Percentiles rank a stretch among this genome's conserved stretches.
Conservation (phyloP, 345 rosid species). For the Euphorbia pulcherrima region DNA sequence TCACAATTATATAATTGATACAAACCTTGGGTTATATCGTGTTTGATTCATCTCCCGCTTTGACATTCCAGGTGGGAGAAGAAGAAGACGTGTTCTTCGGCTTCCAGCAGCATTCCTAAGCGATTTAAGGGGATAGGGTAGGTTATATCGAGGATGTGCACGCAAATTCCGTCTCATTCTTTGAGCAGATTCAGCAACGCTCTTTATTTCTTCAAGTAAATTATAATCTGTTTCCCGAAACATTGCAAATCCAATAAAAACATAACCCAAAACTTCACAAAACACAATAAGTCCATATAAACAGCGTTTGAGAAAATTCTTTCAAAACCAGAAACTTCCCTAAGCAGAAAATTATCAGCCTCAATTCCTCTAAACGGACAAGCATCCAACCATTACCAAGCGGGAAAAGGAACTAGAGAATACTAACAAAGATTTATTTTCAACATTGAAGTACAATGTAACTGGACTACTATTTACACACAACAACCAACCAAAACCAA, state of each 20-base stretch:
- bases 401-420: background rate
- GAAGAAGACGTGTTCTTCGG: conserved; percentile 53
- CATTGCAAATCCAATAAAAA: background rate
- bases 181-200: conserved; percentile 66
- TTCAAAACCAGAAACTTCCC: background rate
- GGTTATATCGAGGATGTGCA: conserved; percentile 27
- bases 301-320: background rate
- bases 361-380: background rate
- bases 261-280: background rate
- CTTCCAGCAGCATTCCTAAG: conserved; percentile 54
- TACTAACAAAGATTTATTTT: background rate
- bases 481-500: background rate
- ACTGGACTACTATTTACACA: background rate
- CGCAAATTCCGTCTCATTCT: conserved; percentile 51
- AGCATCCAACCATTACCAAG: conserved; percentile 3
- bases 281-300: background rate
- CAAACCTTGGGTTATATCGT: conserved; percentile 44
- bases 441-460: background rate
- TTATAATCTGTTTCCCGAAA: conserved; percentile 48
- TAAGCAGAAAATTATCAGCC: background rate
- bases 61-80: conserved; percentile 72
- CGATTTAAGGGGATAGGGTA: conserved; percentile 34
- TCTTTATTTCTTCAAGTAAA: conserved; percentile 76
- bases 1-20: background rate
- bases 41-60: conserved; percentile 62